Evolutionary conservation across 1,139 yeast species (phyloP), one percentile per base, ranked within the genome.

Genomic region (Debaryomyces fabryi): DNA sequence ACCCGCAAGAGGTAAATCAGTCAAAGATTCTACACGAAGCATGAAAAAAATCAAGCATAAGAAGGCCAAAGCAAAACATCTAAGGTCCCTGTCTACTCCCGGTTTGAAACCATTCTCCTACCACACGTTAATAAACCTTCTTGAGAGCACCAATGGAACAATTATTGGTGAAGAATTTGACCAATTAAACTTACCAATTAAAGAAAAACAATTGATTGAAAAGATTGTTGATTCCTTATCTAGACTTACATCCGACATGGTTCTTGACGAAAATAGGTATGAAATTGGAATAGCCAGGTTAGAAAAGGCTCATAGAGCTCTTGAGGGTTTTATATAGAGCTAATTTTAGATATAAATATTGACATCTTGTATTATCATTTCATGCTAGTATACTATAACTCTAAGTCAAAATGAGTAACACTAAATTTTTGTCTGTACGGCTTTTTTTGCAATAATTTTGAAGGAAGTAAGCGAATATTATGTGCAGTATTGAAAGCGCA

Each of bases 231-330:
- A 90, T 59, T 86, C 96, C 1, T 72, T 92, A 49, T 86, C 95
- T 20, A 76, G 95, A 58, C 77, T 92, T 52, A 89, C 96, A 3
- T 88, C 92, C 49, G 97, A 91, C 63, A 91, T 92, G 88, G 86
- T 89, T 47, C 67, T 88, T 47, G 96, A 92, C 65, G 88, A 88
- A 38, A 82, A 81, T 32, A 79, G 95, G 58, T 84, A 88, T 52
- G 86, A 85, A 24, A 88, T 88, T 52, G 96, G 97, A n/a, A 78
- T 89, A 37, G 76, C 81, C 53, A 72, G 97, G 52, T 71, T 92
- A 55, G 88, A 86, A 58, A 84, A 83, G 59, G 97, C 96, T 0
- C 77, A 90, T 50, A 73, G 88, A 48, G 96, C 91, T 0, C 72
- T 92, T 46, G 97, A 92, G 63, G 97, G 97, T 2, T 92, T 74